Conservation (phyloP, 2,329 filamentous ascomycete species). For the Fulvia fulva region DNA sequence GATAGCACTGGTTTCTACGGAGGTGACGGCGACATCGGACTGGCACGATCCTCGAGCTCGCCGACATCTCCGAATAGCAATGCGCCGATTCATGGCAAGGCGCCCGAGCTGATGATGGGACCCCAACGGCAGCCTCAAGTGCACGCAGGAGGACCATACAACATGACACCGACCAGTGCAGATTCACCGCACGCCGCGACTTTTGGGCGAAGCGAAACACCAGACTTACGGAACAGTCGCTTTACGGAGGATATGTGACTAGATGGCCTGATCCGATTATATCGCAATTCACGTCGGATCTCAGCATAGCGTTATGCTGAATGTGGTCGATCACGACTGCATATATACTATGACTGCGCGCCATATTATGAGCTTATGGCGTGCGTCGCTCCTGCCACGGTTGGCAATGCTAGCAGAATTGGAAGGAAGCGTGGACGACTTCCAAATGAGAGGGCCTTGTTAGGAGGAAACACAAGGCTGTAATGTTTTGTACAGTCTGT, state of each 20-base stretch:
- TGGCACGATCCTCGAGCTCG: constrained; percentile 9
- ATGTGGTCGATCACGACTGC: not conserved
- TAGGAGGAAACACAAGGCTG: not conserved
- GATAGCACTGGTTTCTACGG: constrained; percentile 43
- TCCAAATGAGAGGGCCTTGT: not conserved
- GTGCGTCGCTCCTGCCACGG: constrained; percentile 1
- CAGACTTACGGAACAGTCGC: constrained; percentile 21
- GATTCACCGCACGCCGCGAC: constrained; percentile 9
- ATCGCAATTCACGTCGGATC: constrained; percentile 5
- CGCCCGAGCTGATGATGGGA: constrained; percentile 29
- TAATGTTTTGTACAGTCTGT: constrained; percentile 16
- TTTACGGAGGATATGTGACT: constrained; percentile 28
- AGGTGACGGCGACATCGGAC: constrained; percentile 28
- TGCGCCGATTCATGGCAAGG: constrained; percentile 9
- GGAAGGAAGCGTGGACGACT: not conserved
- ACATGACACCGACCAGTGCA: constrained; percentile 18
- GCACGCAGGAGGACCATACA: constrained; percentile 31
- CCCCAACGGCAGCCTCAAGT: constrained; percentile 33
- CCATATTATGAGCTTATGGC: constrained; percentile 7
- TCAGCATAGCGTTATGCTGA: not conserved
- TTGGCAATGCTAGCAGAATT: constrained; percentile 5
- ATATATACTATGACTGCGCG: not conserved
- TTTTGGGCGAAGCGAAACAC: constrained; percentile 18
- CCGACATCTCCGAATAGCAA: constrained; percentile 12
- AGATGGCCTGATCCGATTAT: constrained; percentile 5